A percentile compares a stretch with the other conserved stretches of the same genome.
Conservation (phyloP, 2,329 filamentous ascomycete genomes). For the Westerdykella ornata region DNA sequence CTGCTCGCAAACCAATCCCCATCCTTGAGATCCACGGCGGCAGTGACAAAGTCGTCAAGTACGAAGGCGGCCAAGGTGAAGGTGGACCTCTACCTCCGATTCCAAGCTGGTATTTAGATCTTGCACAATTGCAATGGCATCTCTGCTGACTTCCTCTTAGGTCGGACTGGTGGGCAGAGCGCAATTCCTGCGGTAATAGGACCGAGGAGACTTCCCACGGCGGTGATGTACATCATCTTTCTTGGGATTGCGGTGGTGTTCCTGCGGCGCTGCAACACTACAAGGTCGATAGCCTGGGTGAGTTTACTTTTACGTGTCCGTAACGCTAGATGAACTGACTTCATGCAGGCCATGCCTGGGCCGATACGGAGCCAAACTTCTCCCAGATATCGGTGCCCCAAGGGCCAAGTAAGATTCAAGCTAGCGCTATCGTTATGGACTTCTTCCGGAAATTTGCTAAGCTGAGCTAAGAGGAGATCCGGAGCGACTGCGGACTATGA, state of each 20-base stretch:
- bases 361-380: conserved; percentile 43
- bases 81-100: conserved; percentile 44
- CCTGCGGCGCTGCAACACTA: conserved; percentile 41
- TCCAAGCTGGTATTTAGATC: conserved; percentile 36
- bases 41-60: conserved; percentile 42
- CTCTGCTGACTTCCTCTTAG: conserved; percentile 7
- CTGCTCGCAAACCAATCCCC: conserved; percentile 37
- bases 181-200: conserved; percentile 34
- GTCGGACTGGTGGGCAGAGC: conserved; percentile 39
- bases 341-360: conserved; percentile 40
- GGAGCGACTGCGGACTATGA: too few species aligned
- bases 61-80: conserved; percentile 40
- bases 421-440: conserved; percentile 41
- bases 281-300: conserved; percentile 41
- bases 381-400: conserved; percentile 39
- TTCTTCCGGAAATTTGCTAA: conserved; percentile 39
- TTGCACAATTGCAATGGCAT: background rate
- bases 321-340: background rate
- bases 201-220: conserved; percentile 32
- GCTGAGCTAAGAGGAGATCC: background rate
- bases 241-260: conserved; percentile 38
- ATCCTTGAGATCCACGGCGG: conserved; percentile 49
- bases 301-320: conserved; percentile 5
- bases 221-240: conserved; percentile 40
- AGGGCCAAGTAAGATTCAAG: conserved; percentile 40